Evolutionary conservation across 768 basidiomycete genomes (phyloP).

Genomic region (Ephemerocybe angulata): DNA sequence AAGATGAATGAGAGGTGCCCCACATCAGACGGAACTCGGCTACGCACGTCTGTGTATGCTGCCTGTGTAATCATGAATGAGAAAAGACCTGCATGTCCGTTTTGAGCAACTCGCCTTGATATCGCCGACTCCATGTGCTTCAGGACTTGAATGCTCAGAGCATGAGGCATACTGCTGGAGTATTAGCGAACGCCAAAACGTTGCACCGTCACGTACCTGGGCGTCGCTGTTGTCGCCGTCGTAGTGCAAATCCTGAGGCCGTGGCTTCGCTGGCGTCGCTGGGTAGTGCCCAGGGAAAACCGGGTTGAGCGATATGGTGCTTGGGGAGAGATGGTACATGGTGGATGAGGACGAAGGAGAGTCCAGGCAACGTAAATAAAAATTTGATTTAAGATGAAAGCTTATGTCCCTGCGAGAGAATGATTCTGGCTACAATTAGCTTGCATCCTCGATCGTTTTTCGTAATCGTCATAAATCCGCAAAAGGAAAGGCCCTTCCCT

Average conservation of each 20-base stretch:
- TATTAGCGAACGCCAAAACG: background rate
- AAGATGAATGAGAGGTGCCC: background rate
- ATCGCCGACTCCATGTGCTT: background rate
- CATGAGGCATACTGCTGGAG: background rate
- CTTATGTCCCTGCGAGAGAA: slow-evolving; percentile 6
- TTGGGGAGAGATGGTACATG: slow-evolving; percentile 6
- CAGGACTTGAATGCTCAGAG: background rate
- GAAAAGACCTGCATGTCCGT: no score
- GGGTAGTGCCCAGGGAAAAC: slow-evolving; percentile 10
- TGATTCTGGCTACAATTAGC: slow-evolving; percentile 4
- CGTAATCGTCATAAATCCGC: background rate
- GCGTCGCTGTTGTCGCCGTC: background rate
- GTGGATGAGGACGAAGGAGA: background rate
- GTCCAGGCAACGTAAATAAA: background rate
- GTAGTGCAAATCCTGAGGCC: background rate
- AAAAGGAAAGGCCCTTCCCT: slow-evolving; percentile 9
- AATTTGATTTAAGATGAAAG: slow-evolving; percentile 1
- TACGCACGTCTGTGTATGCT: background rate
- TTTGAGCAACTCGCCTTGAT: background rate
- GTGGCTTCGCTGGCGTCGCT: slow-evolving; percentile 4
- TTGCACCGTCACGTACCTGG: background rate
- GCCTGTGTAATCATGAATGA: background rate
- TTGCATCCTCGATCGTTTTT: background rate
- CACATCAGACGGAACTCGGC: background rate
- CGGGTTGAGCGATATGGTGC: slow-evolving; percentile 7